Evolutionary conservation across 306 rosid genomes (phyloP), one percentile per base, ranked within the genome.

Genomic region (Ormosia emarginata): DNA sequence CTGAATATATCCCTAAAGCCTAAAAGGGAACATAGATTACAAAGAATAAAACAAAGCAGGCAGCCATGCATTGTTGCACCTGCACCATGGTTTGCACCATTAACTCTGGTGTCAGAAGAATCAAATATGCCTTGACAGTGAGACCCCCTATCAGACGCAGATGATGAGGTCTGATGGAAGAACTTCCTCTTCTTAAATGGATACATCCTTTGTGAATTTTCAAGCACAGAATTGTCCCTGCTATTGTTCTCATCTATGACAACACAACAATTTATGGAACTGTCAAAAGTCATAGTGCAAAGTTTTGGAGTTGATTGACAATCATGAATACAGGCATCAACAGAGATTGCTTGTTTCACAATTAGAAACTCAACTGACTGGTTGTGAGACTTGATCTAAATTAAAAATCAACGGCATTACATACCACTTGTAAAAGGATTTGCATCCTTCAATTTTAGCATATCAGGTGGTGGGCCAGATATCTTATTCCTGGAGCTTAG

Each of bases 101-200:
- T 81, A 53, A 53, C 85, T 80, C 52, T 79, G 50, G 82, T 86
- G 74, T 85, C 82, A 62, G 90, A 80, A 70, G 85, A 79, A 83
- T 83, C 86, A 33, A 68, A 75, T 67, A 44, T 47, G 73, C 77
- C 83, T 69, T 89, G 90, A 79, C 86, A 88, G n/a, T 80, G 86
- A 59, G 83, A 90, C 58, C 86, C 91, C 43, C 82, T 77, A 79
- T 87, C 90, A 24, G 94, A 81, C 18, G 89, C 34, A 74, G 90
- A 43, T 0, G 91, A 69, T 36, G 90, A 85, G 65, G 83, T 87
- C 72, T 65, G 88, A 40, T 80, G 71, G 75, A 86, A 89, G 83
- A 83, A 86, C 84, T 89, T 90, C 72, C 97, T 89, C 92, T 92
- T 92, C 86, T 92, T 92, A 82, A 90, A 91, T 77, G 97, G 97